Evolutionary conservation across 1,284 basidiomycete species (phyloP).

Genomic region (Ustilago trichophora): DNA sequence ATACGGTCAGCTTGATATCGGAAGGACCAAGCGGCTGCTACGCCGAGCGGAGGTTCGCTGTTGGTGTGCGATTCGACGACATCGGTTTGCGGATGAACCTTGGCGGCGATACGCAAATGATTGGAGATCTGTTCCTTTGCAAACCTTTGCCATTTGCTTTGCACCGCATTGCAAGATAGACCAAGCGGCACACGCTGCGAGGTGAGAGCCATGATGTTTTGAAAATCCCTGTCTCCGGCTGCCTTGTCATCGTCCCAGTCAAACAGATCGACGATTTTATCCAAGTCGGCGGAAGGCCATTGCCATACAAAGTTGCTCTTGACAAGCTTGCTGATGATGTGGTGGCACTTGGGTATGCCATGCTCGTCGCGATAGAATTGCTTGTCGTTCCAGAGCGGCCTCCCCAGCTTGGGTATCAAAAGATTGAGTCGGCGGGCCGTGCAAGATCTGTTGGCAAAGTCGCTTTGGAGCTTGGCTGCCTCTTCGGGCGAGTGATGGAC

Average conservation of each 20-base stretch:
- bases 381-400: not conserved
- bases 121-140: not conserved
- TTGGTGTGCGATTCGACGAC: too few species aligned
- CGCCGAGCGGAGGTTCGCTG: not conserved
- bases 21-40: too few species aligned
- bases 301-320: not conserved
- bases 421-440: not conserved
- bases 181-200: not conserved
- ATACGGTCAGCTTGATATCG: too few species aligned
- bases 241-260: not conserved
- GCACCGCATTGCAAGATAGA: too few species aligned
- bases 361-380: not conserved
- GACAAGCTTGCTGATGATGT: not conserved
- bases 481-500: not conserved
- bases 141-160: too few species aligned
- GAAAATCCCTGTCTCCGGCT: too few species aligned
- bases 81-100: not conserved
- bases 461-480: too few species aligned
- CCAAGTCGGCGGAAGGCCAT: not conserved
- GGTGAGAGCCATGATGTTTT: not conserved
- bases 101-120: not conserved
- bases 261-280: too few species aligned
- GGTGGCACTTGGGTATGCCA: too few species aligned
- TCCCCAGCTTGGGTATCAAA: not conserved
- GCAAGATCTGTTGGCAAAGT: too few species aligned